Conservation (phyloP, 805 yeast genomes). For the Candida krabiensis region DNA sequence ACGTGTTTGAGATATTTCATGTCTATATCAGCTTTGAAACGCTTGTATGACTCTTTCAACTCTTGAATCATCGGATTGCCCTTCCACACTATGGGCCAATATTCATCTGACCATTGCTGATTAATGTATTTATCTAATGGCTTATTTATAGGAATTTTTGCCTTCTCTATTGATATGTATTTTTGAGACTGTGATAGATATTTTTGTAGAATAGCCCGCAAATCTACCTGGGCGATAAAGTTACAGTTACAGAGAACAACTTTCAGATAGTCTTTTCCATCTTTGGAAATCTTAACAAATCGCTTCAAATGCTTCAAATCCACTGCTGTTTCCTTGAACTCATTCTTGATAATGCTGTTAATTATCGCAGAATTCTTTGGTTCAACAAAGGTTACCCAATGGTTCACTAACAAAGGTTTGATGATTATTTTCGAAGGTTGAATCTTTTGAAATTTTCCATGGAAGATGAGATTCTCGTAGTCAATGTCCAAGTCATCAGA, state of each 20-base stretch:
- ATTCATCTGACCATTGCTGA: slow-evolving; percentile 58
- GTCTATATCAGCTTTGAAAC: slow-evolving; percentile 47
- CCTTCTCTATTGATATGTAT: slow-evolving; percentile 12
- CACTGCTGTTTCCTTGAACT: slow-evolving; percentile 27
- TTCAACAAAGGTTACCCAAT: slow-evolving; percentile 44
- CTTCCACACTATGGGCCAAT: slow-evolving; percentile 94
- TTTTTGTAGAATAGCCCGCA: slow-evolving; percentile 25
- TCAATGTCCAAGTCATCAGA: slow-evolving; percentile 34
- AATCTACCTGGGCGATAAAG: slow-evolving; percentile 39
- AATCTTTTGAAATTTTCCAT: slow-evolving; percentile 41
- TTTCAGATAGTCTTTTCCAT: slow-evolving; percentile 8
- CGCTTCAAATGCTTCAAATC: slow-evolving; percentile 52
- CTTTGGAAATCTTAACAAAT: slow-evolving; percentile 31
- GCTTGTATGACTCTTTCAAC: slow-evolving; percentile 43
- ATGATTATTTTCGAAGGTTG: slow-evolving; percentile 28
- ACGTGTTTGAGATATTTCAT: slow-evolving; percentile 30
- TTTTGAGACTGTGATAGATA: slow-evolving; percentile 11
- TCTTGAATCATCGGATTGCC: slow-evolving; percentile 83
- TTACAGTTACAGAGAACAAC: slow-evolving; percentile 33
- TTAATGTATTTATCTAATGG: slow-evolving; percentile 74
- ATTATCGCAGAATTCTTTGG: slow-evolving; percentile 35
- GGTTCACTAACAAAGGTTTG: slow-evolving; percentile 33
- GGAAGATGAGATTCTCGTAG: slow-evolving; percentile 39
- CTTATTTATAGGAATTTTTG: slow-evolving; percentile 55
- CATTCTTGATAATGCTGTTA: slow-evolving; percentile 25